Evolutionary conservation across 23 red algal genomes (phyloP).

Genomic region (Gracilaria vermiculophylla): DNA sequence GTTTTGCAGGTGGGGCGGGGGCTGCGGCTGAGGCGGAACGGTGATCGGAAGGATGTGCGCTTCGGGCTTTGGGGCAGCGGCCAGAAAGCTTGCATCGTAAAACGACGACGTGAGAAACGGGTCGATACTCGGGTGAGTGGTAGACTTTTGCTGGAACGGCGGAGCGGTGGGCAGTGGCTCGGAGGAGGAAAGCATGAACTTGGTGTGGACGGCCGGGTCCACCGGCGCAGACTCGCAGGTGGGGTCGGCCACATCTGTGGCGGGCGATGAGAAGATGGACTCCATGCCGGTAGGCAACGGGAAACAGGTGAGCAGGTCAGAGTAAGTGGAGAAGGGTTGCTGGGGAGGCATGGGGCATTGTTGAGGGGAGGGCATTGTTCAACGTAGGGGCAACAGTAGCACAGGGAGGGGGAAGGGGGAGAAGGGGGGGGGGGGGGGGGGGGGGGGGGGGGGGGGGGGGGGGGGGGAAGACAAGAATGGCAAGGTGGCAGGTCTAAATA

Average conservation of each 20-base stretch:
- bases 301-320: neutral
- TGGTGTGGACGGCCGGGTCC: neutral
- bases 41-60: neutral
- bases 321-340: neutral
- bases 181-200: neutral
- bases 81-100: neutral
- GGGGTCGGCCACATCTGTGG: conserved; percentile 16
- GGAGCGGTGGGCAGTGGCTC: neutral
- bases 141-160: neutral
- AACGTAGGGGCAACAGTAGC: neutral
- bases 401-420: neutral
- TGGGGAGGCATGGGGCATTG: neutral
- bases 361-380: neutral
- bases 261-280: conserved; percentile 45
- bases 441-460: neutral
- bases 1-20: neutral
- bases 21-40: neutral
- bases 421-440: neutral
- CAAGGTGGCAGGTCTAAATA: neutral
- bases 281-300: neutral
- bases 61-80: neutral
- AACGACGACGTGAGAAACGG: neutral
- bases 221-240: neutral
- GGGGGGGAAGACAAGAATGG: neutral
- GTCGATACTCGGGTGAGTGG: neutral